Base-by-base conservation (phyloP, 2,329 filamentous ascomycete species). In the Fusarium sp. region DNA sequence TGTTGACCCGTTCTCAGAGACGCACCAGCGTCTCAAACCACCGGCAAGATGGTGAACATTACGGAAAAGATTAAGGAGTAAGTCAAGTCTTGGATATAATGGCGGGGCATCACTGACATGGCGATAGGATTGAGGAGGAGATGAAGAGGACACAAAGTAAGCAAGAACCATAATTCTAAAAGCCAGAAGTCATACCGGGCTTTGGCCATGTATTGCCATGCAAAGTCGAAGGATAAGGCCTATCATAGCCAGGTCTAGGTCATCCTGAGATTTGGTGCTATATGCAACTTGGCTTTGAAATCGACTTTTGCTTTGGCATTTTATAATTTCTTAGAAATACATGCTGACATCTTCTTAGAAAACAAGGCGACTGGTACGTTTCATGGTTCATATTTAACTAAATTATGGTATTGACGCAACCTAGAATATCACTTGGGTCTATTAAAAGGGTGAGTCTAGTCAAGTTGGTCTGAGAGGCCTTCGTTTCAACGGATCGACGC, bases 21-120 rank as follows among this genome's bases (percentile, higher is more conserved):
- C 73, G 73, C 63, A 63, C 58, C 58, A 4, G 60, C 70, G 72
- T 68, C 54, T 74, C 55, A 39, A 76, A 76, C 66, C 66, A 59
- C 65, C 69, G 69, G 58, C 81, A 87, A 83, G 77, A 99, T 99
- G 96, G 96, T 98, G 82, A 98, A 98, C 85, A 99, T 99, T 73
- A 98, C 96, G 72, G 97, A 99, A 58, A 98, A 97, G 88, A 99
- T 99, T 85, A 99, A 99, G 87, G 96, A 98, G 95, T 97, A 83
- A 77, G 91, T 79, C 20, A 31, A 20, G 18, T 33, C 44, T 34
- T 38, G 20, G 28, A 24, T 18, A 20, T 17, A 7, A 50, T 60
- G 49, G 64, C 43, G 58, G 54, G 54, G 64, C 52, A 50, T 55
- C 42, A 68, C 75, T 78, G 68, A 77, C 36, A 69, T 46, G 10